These are phyloP conservation scores for Neoboletus subvelutipes DNA, from an alignment of 768 basidiomycete species.

Conservation along the genomic window DNA sequence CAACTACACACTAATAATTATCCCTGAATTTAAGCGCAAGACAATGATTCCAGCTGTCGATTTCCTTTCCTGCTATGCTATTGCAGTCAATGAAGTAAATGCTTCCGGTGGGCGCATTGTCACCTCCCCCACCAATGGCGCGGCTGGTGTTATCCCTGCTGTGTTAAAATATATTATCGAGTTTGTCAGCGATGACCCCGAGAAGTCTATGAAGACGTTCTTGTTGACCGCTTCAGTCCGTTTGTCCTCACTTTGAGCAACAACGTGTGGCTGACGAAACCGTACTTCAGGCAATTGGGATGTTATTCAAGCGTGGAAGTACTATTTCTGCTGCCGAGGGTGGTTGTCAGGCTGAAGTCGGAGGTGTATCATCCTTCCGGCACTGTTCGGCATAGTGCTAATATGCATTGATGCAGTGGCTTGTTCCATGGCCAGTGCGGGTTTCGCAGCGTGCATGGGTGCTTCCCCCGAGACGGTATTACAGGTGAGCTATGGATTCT, in stretches of 20 bases:
- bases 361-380: constrained; percentile 47
- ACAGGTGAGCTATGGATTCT: constrained; percentile 45
- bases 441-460: constrained; percentile 94
- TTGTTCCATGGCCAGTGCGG: constrained; percentile 93
- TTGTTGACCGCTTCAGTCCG: constrained; percentile 82
- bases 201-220: constrained; percentile 87
- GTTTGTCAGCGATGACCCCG: constrained; percentile 89
- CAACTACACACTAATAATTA: constrained; percentile 2
- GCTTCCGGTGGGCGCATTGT: constrained; percentile 92
- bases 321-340: constrained; percentile 97
- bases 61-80: constrained; percentile 91
- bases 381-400: neutral
- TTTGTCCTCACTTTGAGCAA: constrained; percentile 8
- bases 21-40: constrained; percentile 51
- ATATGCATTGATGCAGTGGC: constrained; percentile 56
- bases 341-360: constrained; percentile 93
- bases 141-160: constrained; percentile 90
- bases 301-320: constrained; percentile 96
- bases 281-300: constrained; percentile 70
- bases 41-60: constrained; percentile 92
- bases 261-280: constrained; percentile 9
- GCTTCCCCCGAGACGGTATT: constrained; percentile 81
- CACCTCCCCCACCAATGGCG: constrained; percentile 92
- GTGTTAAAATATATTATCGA: constrained; percentile 89
- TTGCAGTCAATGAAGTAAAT: constrained; percentile 94